These are phyloP conservation scores for Guyanaporus albipodus DNA, from an alignment of 768 basidiomycete genomes.

Conservation along the genomic window DNA sequence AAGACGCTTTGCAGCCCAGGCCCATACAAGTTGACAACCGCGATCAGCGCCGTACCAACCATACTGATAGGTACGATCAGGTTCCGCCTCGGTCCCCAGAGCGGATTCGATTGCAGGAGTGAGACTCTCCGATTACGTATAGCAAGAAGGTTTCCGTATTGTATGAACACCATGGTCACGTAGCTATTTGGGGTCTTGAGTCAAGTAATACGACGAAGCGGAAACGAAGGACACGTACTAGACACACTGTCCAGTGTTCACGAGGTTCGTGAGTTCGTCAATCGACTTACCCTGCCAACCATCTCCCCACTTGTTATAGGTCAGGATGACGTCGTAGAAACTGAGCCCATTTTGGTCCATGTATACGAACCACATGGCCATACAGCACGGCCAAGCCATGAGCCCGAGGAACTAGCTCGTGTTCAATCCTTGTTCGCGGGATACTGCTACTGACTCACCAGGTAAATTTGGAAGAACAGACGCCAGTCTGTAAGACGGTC, in stretches of 20 bases:
- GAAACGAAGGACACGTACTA: constrained; percentile 33
- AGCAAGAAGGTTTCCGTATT: constrained; percentile 41
- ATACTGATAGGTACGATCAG: constrained; percentile 36
- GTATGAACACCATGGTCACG: constrained; percentile 46
- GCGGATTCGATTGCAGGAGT: constrained; percentile 40
- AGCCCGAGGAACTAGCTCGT: constrained; percentile 38
- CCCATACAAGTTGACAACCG: constrained; percentile 42
- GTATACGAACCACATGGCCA: constrained; percentile 40
- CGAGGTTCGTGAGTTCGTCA: constrained; percentile 33
- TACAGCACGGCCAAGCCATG: constrained; percentile 45
- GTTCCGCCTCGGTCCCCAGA: constrained; percentile 47
- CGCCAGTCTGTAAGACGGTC: constrained; percentile 50
- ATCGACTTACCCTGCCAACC: constrained; percentile 34
- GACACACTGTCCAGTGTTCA: constrained; percentile 42
- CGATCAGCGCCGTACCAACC: constrained; percentile 40
- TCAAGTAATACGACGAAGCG: not conserved
- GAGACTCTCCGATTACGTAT: constrained; percentile 45
- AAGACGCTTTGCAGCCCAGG: constrained; percentile 43
- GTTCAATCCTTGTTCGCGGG: constrained; percentile 1
- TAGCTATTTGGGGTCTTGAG: constrained; percentile 30
- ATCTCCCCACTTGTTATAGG: constrained; percentile 38
- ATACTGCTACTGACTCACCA: constrained; percentile 28
- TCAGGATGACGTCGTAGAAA: constrained; percentile 37
- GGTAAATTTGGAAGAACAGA: constrained; percentile 46
- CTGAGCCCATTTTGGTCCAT: constrained; percentile 37